Evolutionary conservation across 441 rosid genomes (phyloP), one percentile per base, ranked within the genome.

Genomic region (Aleurites moluccanus): DNA sequence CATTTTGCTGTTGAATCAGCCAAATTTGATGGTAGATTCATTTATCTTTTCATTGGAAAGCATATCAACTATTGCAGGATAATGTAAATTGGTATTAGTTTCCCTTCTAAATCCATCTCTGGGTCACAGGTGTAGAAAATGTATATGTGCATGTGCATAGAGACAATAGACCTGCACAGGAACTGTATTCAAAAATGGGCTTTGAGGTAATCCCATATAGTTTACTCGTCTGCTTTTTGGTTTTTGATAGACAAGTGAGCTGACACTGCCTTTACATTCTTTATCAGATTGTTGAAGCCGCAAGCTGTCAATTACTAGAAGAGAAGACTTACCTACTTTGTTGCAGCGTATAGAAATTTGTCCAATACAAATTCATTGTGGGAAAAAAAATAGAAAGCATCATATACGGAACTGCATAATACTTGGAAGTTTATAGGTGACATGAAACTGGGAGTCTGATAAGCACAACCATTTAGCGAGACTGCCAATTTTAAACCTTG

Each of bases 141-240:
- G 84, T 91, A 23, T 92, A 87, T 16, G 91, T 91, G 67, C 98
- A 92, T 83, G 98, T 92, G 69, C 84, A 84, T 75, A 85, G 85
- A 83, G 73, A 83, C 81, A 94, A 94, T 74, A 60, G 44, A 52
- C 83, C 85, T 66, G 98, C 97, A 16, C 88, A 86, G 67, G 78
- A 87, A 49, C 80, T 92, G 75, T 94, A 92, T 53, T 53, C 82
- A 45, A 89, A 89, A 83, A 81, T 86, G 63, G 93, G 90, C 44
- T 94, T 93, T 65, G 73, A 94, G 97, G 97, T 92, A 85, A 75
- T n/a, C 67, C 59, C 47, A 35, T 60, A 16, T 25, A 20, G n/a
- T 75, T 67, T 3, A 74, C 72, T 21, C 33, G 70, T 55, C 67
- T 40, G 72, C 33, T 66, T 44, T 74, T 5, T 73, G 64, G 30